These are phyloP conservation scores for Sugiyamaella boreocaroliniensis DNA, from an alignment of 805 yeast species.

Conservation along the genomic window DNA sequence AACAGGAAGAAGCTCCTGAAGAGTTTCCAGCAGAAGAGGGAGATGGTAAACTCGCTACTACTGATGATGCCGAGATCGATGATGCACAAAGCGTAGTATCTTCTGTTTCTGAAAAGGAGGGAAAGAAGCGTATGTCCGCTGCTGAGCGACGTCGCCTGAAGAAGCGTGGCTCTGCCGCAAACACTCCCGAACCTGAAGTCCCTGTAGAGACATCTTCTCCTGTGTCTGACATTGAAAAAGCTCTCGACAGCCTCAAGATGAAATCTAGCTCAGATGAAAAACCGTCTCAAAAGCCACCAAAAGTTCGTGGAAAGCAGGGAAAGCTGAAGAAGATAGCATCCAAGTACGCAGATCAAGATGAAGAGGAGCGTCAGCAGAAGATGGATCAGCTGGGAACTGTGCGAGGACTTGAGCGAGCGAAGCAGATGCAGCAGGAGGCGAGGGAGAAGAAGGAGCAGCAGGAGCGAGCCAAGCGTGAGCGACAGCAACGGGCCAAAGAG, in stretches of 20 bases:
- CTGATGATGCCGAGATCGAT: conserved; percentile 5
- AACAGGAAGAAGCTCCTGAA: background rate
- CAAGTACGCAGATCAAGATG: conserved; percentile 89
- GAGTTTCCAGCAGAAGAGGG: background rate
- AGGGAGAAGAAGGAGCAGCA: conserved; percentile 34
- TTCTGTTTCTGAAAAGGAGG: background rate
- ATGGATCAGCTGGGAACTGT: conserved; percentile 82
- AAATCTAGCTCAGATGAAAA: conserved; percentile 1
- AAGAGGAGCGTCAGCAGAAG: conserved; percentile 67
- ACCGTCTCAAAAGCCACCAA: conserved; percentile 26
- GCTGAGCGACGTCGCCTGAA: conserved; percentile 1
- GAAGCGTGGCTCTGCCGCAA: background rate
- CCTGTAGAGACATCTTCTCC: conserved; percentile 6
- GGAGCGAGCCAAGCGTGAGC: conserved; percentile 30
- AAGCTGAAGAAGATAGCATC: conserved; percentile 74
- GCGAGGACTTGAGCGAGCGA: conserved; percentile 44
- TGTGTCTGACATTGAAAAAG: conserved; percentile 23
- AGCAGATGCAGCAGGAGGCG: conserved; percentile 31
- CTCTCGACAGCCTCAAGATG: conserved; percentile 21
- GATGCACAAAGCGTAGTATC: conserved; percentile 5
- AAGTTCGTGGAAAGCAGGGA: conserved; percentile 76
- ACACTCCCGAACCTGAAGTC: background rate
- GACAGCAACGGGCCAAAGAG: conserved; percentile 36
- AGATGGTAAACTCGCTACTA: background rate
- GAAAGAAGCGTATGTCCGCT: background rate